Base-by-base conservation (phyloP, 495 filamentous ascomycete genomes). In the Hamigera avellanea region DNA sequence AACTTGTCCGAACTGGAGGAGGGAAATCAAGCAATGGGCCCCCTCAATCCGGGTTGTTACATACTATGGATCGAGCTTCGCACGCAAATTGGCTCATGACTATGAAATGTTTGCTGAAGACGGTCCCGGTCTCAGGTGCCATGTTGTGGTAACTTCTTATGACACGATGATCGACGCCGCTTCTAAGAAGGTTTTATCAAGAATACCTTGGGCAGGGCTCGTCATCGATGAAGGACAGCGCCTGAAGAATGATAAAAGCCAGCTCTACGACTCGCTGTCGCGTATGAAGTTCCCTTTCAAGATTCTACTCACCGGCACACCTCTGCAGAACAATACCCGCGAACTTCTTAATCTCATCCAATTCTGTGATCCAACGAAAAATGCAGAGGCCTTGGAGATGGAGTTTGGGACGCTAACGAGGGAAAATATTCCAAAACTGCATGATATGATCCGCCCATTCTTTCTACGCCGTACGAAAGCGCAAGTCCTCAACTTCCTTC, bases 191-290 rank as follows among this genome's bases (percentile, higher is more conserved):
- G 70, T 80, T 14, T 81, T 96, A 39, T 61, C 63, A 6, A 59
- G 50, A 14, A 72, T 89, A 14, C 76, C 75, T 14, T 99, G 93
- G 93, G 78, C 78, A 33, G 89, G 83, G 4, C 60, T 99, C 19
- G 72, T 99, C 26, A 86, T 96, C 8, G 93, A 99, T 48, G 93
- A 99, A 63, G 93, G 91, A 9, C 93, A 99, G 49, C 78, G 93
- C 3, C 65, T 99, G 32, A 99, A 99, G 57, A 96, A 91, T 42
- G 88, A 95, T 46, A 77, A 81, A 48, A 87, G 80, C 28, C 62
- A 75, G 8, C 76, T 95, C 3, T 95, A 95, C 54, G 66, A 64
- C 32, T 73, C 81, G 3, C 68, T 99, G 9, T 70, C 61, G 15
- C 61, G 67, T 6, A 70, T 94, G 45, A 83, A 78, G 14, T 75